Percentiles rank a stretch among this genome's conserved stretches.
These are phyloP conservation scores for Acanthamoeba healyi DNA, from an alignment of 208 protist species.

Conservation along the genomic window DNA sequence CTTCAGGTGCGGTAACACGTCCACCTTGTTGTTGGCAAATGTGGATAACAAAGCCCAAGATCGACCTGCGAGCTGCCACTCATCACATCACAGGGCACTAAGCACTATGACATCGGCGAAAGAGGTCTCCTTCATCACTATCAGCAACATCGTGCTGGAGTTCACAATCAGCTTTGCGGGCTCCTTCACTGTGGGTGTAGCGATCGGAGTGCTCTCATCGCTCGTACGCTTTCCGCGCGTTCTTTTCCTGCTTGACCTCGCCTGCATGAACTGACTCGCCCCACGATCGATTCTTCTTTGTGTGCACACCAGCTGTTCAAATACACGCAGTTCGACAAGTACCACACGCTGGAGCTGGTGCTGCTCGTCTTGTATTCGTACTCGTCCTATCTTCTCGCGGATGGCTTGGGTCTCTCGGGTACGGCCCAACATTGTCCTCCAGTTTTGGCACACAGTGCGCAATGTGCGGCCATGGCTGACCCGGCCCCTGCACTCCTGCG, in stretches of 20 bases:
- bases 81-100: background rate
- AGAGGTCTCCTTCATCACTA: background rate
- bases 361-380: slow-evolving; percentile 81
- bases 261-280: too few species aligned
- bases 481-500: too few species aligned
- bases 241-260: too few species aligned
- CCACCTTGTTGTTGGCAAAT: too few species aligned
- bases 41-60: too few species aligned
- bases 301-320: slow-evolving; percentile 79
- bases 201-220: slow-evolving; percentile 55
- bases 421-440: background rate
- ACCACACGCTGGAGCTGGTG: slow-evolving; percentile 76
- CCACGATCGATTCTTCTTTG: too few species aligned
- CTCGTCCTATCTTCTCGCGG: slow-evolving; percentile 79
- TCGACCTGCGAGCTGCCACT: too few species aligned
- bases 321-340: slow-evolving; percentile 37
- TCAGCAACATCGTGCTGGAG: background rate
- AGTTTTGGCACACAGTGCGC: too few species aligned
- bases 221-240: background rate
- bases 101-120: background rate
- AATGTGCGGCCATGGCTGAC: too few species aligned
- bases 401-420: slow-evolving; percentile 59
- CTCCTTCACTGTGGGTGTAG: slow-evolving; percentile 76
- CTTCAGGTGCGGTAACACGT: slow-evolving; percentile 38
- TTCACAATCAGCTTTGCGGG: slow-evolving; percentile 78